Evolutionary conservation across 495 filamentous ascomycete species (phyloP), one percentile per base, ranked within the genome.

Genomic region (Daldinia loculata): DNA sequence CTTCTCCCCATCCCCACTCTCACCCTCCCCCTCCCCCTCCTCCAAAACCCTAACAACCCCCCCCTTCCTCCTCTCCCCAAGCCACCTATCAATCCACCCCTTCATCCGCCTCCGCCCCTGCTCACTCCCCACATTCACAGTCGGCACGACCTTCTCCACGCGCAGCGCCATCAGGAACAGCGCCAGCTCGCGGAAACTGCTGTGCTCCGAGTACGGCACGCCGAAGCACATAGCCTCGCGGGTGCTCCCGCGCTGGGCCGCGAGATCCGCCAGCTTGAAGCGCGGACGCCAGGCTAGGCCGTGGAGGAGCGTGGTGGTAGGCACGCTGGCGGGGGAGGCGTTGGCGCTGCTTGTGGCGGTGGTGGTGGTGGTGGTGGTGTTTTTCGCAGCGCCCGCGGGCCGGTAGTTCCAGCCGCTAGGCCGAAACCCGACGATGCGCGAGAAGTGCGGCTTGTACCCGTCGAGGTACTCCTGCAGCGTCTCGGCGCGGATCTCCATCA

Each of bases 141-240:
- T 99, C 2, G 95, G 95, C 17, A 99, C 90, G 3, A 99, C 86
- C 79, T 89, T 90, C 57, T 93, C 93, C 63, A 98, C 95, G 55
- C 92, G 80, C 79, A 99, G 77, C 59, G 89, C 89, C 80, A 94
- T 95, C 69, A 93, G 89, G 74, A 99, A 98, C 87, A 97, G 89
- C 2, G 93, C 93, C 77, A 99, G 78, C 84, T 99, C 95, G 22
- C 95, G 83, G 75, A 99, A 99, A 48, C 90, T 93, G 77, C 92
- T 95, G 72, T 99, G 95, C 80, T 99, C 95, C 58, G 89, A 93
- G 75, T 99, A 99, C 43, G 95, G 95, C 24, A 98, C 95, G 12
- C 91, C 93, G 69, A 93, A 97, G 73, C 93, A 96, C 64, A 88
- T 89, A 24, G 91, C 90, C 64, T 91, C 88, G 50, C 84, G 83